Conservation (phyloP, 1,284 basidiomycete genomes). For the Clitocybe nebularis region DNA sequence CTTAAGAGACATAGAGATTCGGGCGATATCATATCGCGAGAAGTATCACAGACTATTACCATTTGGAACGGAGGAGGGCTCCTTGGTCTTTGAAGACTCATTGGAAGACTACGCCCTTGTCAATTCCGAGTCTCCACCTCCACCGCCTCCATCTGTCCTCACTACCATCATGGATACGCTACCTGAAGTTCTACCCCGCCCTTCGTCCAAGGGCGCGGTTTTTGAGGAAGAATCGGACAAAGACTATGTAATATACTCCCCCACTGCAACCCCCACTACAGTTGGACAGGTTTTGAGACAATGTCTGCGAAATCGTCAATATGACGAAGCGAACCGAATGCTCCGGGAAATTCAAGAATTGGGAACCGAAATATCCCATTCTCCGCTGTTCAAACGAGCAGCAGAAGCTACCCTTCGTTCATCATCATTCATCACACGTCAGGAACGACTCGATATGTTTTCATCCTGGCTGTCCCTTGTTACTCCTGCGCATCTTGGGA, state of each 20-base stretch:
- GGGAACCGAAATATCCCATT: constrained; percentile 22
- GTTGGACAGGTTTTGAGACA: constrained; percentile 19
- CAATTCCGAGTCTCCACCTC: constrained; percentile 11
- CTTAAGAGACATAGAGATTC: constrained; percentile 4
- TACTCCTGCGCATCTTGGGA: constrained; percentile 16
- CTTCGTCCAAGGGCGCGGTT: constrained; percentile 19
- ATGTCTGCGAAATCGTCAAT: constrained; percentile 20
- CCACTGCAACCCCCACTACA: constrained; percentile 11
- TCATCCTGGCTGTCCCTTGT: constrained; percentile 30
- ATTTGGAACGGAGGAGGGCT: neutral
- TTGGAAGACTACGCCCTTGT: constrained; percentile 25
- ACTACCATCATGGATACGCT: constrained; percentile 24
- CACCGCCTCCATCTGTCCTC: constrained; percentile 19
- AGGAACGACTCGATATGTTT: constrained; percentile 20
- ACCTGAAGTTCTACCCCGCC: constrained; percentile 26
- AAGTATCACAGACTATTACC: neutral
- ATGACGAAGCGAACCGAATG: constrained; percentile 28
- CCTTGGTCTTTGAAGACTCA: constrained; percentile 25
- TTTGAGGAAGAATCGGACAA: constrained; percentile 29
- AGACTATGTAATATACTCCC: constrained; percentile 19
- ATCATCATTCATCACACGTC: constrained; percentile 5
- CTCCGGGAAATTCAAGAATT: constrained; percentile 29
- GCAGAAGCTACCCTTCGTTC: constrained; percentile 20
- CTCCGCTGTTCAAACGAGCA: constrained; percentile 24
- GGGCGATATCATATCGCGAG: neutral